A percentile compares a stretch with the other conserved stretches of the same genome.
phyloP scores from a whole-genome alignment of 495 filamentous ascomycete species.

The Penicillium flavigenum region DNA sequence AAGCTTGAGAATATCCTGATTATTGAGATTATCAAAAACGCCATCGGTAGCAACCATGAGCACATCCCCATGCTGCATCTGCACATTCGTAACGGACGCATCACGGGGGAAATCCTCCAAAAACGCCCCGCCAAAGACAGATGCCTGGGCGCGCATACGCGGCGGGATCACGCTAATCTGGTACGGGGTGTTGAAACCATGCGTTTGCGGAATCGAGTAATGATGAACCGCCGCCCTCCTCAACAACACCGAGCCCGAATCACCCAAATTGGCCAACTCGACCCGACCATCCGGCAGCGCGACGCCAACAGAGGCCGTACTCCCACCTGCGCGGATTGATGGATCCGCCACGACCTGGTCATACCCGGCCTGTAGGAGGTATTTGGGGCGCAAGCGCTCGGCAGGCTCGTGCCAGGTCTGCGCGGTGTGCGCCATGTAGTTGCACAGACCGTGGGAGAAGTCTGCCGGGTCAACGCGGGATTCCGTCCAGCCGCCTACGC shows the following conservation, averaged over 20 bases:
- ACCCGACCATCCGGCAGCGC: constrained; percentile 66
- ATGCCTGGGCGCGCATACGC: constrained; percentile 69
- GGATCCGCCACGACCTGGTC: constrained; percentile 72
- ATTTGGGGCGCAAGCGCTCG: constrained; percentile 58
- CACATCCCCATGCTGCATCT: constrained; percentile 84
- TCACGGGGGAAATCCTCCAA: constrained; percentile 80
- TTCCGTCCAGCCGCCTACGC: constrained; percentile 92
- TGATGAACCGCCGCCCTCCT: constrained; percentile 79
- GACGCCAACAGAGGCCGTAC: constrained; percentile 83
- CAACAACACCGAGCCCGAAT: constrained; percentile 91
- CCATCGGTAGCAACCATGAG: constrained; percentile 91
- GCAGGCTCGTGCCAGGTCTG: constrained; percentile 43
- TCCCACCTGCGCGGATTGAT: constrained; percentile 75
- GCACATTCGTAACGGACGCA: constrained; percentile 72
- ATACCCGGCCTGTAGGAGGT: constrained; percentile 81
- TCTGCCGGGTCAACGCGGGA: constrained; percentile 89
- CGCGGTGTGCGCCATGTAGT: constrained; percentile 79
- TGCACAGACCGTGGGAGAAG: constrained; percentile 93
- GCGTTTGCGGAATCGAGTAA: constrained; percentile 82
- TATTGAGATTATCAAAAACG: constrained; percentile 94
- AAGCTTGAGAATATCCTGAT: constrained; percentile 79
- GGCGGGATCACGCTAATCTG: constrained; percentile 88
- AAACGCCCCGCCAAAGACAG: constrained; percentile 76
- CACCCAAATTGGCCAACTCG: constrained; percentile 92
- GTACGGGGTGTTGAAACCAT: constrained; percentile 96